Percentiles rank a stretch among this genome's conserved stretches.
phyloP scores from a whole-genome alignment of 2,329 filamentous ascomycete species.

The Thermothelomyces thermophilus region DNA sequence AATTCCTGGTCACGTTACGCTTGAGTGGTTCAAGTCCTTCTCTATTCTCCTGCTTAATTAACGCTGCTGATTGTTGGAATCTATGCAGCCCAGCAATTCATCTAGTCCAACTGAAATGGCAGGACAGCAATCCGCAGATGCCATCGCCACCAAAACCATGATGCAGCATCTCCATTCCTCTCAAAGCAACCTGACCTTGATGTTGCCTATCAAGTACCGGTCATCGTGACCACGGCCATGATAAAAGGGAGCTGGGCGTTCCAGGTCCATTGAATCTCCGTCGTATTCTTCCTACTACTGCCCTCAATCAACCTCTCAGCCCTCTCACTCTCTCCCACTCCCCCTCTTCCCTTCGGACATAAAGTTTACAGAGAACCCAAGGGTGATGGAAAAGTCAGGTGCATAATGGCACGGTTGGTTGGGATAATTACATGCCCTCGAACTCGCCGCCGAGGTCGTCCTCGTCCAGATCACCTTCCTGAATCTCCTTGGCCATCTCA shows the following conservation, averaged over 20 bases:
- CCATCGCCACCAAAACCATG: too few species aligned
- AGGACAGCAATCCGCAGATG: too few species aligned
- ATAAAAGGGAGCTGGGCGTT: neutral
- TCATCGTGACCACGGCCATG: neutral
- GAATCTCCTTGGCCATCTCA: conserved; percentile 97
- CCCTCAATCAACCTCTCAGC: too few species aligned
- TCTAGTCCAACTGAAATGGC: too few species aligned
- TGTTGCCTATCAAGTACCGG: neutral
- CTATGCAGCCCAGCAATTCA: neutral
- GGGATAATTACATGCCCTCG: conserved; percentile 71
- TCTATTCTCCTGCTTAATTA: too few species aligned
- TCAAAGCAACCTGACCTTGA: neutral
- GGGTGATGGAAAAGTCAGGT: conserved; percentile 4
- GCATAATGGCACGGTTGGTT: neutral
- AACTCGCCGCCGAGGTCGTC: conserved; percentile 95
- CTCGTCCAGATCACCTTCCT: conserved; percentile 93
- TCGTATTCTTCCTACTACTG: neutral
- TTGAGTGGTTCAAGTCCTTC: too few species aligned
- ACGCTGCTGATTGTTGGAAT: neutral
- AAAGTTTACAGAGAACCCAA: conserved; percentile 22
- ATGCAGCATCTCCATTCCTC: too few species aligned
- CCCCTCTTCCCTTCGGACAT: conserved; percentile 5
- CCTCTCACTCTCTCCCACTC: neutral
- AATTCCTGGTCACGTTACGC: too few species aligned
- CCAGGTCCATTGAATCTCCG: neutral